Base-by-base conservation (phyloP, 164 flowering plant species). In the Kalanchoe fedtschenkoi region DNA sequence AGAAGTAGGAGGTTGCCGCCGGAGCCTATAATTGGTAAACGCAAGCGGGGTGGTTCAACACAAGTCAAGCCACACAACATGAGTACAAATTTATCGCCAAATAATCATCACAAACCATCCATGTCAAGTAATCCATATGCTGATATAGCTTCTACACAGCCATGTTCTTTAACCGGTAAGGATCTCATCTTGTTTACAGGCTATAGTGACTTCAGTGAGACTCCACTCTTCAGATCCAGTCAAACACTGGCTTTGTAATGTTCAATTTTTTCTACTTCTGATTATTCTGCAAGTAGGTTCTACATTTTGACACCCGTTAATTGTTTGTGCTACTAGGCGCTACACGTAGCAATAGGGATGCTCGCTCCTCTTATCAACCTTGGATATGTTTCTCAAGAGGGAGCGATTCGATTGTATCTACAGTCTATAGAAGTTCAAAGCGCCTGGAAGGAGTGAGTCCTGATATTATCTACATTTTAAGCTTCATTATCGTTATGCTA, bases 321-420 rank as follows among this genome's bases (percentile, higher is more conserved):
- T 53, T 38, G 38, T 42, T 51, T 29, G 35, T 24, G 15, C 59
- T 4, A 65, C 58, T 76, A 74, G 84, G 73, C 68, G 51, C 53
- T 37, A n/a, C 28, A 65, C 68, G 70, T 69, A 69, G 73, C 57
- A 68, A 63, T 63, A 69, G 21, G 62, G 83, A 76, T 60, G 65
- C 43, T 21, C 89, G 87, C 14, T 60, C 56, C 33, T 68, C 72
- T 14, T 77, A 77, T 62, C 77, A 44, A 60, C 78, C 81, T 21
- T 66, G 69, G 78, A 55, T 0, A 37, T 62, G 73, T 34, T 65
- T 68, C 70, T 51, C 57, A 9, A 68, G 47, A 17, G 32, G 13
- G 56, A 51, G 56, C 51, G 70, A 68, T 38, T 65, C 76, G 51
- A 47, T 39, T 35, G 35, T 57, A 44, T 72, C 82, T 41, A 62